Percentiles rank a stretch among this genome's conserved stretches.
Evolutionary conservation across 75 land plant species (phyloP).

Genomic region (Cupressus sempervirens): DNA sequence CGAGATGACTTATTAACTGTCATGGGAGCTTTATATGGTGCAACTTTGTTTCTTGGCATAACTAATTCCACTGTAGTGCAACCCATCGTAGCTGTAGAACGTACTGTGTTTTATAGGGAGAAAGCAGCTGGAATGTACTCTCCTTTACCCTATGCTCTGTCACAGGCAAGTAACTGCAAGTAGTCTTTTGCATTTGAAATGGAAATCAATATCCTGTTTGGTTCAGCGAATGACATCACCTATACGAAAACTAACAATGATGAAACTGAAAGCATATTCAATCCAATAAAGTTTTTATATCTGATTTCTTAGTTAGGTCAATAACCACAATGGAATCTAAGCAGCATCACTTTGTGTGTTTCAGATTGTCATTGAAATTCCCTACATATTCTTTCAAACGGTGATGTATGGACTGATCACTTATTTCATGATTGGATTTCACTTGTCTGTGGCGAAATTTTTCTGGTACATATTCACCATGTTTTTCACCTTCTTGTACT

Average conservation of each 20-base stretch:
- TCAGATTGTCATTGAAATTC: slow-evolving; percentile 69
- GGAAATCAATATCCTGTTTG: neutral
- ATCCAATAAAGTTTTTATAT: neutral
- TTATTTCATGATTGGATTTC: slow-evolving; percentile 67
- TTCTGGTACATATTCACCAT: slow-evolving; percentile 59
- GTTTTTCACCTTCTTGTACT: slow-evolving; percentile 58
- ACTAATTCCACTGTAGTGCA: slow-evolving; percentile 59
- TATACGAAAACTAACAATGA: neutral
- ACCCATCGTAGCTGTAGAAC: slow-evolving; percentile 54
- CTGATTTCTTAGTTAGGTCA: neutral
- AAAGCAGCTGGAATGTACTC: slow-evolving; percentile 81
- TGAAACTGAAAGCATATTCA: neutral
- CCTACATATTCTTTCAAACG: slow-evolving; percentile 57
- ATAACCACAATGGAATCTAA: neutral
- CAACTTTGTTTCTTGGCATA: slow-evolving; percentile 61
- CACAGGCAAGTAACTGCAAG: slow-evolving; percentile 44
- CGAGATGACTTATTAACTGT: slow-evolving; percentile 44
- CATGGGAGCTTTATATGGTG: slow-evolving; percentile 62
- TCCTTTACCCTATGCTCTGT: slow-evolving; percentile 68
- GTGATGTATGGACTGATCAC: slow-evolving; percentile 43
- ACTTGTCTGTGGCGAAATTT: slow-evolving; percentile 52
- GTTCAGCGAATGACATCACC: neutral
- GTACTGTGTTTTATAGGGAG: slow-evolving; percentile 68
- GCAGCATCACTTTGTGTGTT: neutral
- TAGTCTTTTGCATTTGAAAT: neutral